Percentiles rank a stretch among this genome's conserved stretches.
Conservation (phyloP, 23 red algal species). For the Cyanidioschyzon merolae region DNA sequence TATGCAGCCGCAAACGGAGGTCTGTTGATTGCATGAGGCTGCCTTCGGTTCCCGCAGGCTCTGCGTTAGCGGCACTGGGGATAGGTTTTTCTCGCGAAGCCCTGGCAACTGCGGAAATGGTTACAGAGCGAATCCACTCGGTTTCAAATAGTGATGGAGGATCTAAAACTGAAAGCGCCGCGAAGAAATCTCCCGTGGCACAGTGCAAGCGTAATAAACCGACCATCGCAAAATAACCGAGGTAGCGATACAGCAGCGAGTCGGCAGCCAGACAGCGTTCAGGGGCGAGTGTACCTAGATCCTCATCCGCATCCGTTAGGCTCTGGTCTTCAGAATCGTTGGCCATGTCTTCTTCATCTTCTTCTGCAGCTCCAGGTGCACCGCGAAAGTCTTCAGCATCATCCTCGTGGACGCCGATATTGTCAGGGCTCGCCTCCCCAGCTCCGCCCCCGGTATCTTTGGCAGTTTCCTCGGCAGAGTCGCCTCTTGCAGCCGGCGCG, state of each 20-base stretch:
- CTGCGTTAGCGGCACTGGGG: neutral
- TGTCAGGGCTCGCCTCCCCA: neutral
- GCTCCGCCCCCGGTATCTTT: neutral
- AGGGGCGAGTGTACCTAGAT: neutral
- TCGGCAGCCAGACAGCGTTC: neutral
- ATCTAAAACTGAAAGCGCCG: conserved; percentile 85
- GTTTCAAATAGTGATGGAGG: conserved; percentile 43
- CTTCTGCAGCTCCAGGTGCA: too few relatives aligned
- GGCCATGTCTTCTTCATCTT: conserved; percentile 13
- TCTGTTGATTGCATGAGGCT: too few relatives aligned
- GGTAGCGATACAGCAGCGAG: conserved; percentile 52
- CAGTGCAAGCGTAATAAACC: conserved; percentile 76
- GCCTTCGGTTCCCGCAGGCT: neutral
- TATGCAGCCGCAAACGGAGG: conserved; percentile 55
- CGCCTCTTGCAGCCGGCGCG: neutral
- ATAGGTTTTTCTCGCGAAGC: neutral
- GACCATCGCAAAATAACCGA: conserved; percentile 94
- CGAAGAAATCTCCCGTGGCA: conserved; percentile 76
- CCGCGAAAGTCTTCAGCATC: neutral
- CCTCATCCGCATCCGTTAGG: conserved; percentile 14
- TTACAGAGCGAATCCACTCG: neutral
- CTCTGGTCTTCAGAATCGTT: conserved; percentile 69
- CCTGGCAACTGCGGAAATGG: neutral
- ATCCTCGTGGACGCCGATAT: neutral
- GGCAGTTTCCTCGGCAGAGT: neutral